Evolutionary conservation across 1,284 basidiomycete species (phyloP).

Genomic region (Meira nashicola): DNA sequence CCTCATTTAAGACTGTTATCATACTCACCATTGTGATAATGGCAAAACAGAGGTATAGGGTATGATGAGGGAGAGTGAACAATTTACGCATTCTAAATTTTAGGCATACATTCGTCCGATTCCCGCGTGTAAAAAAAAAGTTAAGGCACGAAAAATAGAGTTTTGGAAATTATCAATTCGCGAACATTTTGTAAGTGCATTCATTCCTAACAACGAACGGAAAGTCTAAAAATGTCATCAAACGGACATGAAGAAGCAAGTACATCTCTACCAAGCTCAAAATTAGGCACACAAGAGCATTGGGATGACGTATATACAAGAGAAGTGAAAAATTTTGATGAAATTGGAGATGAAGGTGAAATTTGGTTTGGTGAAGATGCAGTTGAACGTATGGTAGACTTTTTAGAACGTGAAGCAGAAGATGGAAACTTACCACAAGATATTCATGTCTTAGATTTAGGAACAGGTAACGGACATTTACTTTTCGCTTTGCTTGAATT

Average conservation of each 20-base stretch:
- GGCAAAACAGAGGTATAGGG: neutral
- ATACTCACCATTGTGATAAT: neutral
- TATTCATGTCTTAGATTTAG: conserved; percentile 53
- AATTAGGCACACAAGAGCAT: conserved; percentile 66
- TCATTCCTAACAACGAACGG: no score
- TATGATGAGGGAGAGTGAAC: no score
- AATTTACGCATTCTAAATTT: no score
- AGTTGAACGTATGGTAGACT: conserved; percentile 68
- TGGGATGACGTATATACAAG: conserved; percentile 46
- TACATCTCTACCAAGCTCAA: conserved; percentile 56
- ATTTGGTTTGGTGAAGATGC: conserved; percentile 82
- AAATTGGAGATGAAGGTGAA: conserved; percentile 81
- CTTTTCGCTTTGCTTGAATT: conserved; percentile 63
- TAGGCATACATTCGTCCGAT: no score
- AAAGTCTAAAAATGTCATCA: no score
- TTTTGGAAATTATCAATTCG: no score
- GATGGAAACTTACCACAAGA: conserved; percentile 9
- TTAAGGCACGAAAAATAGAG: no score
- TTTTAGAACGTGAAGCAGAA: conserved; percentile 21
- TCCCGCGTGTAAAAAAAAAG: no score
- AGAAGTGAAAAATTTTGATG: conserved; percentile 71
- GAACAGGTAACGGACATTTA: conserved; percentile 78
- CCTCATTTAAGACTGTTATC: neutral
- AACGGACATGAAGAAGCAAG: conserved; percentile 3
- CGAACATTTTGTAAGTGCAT: neutral